phyloP scores from a whole-genome alignment of 345 rosid species.

The Erysimum cheiranthoides region DNA sequence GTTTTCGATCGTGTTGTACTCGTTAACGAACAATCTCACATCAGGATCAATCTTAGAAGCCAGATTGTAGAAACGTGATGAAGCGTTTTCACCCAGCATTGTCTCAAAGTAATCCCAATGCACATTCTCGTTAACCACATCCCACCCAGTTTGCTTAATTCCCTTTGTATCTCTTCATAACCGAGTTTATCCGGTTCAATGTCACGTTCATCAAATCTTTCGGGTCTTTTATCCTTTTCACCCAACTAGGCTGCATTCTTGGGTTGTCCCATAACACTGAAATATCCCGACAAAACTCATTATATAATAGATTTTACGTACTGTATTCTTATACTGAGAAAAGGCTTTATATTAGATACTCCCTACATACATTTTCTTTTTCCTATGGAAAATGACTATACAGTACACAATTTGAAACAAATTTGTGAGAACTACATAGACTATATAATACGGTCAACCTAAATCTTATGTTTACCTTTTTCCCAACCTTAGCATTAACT shows the following conservation, averaged over 20 bases:
- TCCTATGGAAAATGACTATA: not conserved
- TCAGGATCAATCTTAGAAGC: conserved; percentile 61
- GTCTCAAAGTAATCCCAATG: conserved; percentile 82
- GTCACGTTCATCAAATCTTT: conserved; percentile 54
- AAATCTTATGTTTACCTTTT: not conserved
- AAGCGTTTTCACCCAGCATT: conserved; percentile 62
- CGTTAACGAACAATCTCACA: conserved; percentile 70
- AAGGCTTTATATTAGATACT: not conserved
- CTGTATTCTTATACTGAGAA: conserved; percentile 1
- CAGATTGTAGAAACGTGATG: conserved; percentile 51
- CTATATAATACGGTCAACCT: not conserved
- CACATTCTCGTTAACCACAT: conserved; percentile 81
- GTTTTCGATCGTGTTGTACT: conserved; percentile 72
- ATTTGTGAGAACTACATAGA: not conserved
- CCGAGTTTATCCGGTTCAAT: conserved; percentile 59
- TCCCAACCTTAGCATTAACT: too few relatives aligned
- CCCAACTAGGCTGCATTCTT: conserved; percentile 71
- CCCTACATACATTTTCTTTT: not conserved
- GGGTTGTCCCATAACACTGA: conserved; percentile 72
- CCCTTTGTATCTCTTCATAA: conserved; percentile 70
- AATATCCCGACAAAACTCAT: conserved; percentile 26
- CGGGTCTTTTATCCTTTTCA: conserved; percentile 47
- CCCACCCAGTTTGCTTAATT: conserved; percentile 81
- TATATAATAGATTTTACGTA: conserved; percentile 8
- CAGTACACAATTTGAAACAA: not conserved